Conservation (phyloP, 257 asterid genomes). For the Nicotiana tabacum region DNA sequence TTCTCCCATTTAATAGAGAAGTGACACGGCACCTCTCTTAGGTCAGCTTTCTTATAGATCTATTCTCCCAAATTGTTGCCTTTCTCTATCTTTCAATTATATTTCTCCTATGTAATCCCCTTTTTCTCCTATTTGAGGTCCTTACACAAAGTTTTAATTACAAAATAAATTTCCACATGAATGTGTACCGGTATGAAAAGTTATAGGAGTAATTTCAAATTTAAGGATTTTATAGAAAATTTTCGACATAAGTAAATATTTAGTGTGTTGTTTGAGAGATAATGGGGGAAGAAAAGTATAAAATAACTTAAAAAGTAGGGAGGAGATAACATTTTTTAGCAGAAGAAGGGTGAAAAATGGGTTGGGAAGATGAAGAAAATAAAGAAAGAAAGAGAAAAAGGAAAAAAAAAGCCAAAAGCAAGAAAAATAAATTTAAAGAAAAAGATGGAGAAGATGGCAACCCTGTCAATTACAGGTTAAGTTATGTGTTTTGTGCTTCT, state of each 20-base stretch:
- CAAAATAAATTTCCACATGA: background rate
- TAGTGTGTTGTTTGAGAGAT: background rate
- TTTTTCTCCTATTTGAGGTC: background rate
- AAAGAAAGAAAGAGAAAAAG: background rate
- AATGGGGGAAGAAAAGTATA: background rate
- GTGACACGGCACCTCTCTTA: background rate
- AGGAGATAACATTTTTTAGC: background rate
- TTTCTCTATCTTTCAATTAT: background rate
- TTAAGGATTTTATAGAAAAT: background rate
- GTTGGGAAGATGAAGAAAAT: background rate
- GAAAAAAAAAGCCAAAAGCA: background rate
- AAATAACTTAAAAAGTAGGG: background rate
- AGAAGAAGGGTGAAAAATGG: background rate
- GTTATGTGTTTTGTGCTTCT: no score
- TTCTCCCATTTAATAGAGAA: background rate
- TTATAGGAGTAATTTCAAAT: background rate
- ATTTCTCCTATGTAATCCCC: background rate
- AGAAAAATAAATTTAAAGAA: background rate
- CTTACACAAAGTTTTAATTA: background rate
- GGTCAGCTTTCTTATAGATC: background rate
- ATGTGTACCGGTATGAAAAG: background rate
- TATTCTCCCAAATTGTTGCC: background rate
- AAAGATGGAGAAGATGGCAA: background rate
- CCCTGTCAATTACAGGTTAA: no score
- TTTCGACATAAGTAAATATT: background rate